phyloP scores from a whole-genome alignment of 75 land plant species.

The Cryptomeria japonica region DNA sequence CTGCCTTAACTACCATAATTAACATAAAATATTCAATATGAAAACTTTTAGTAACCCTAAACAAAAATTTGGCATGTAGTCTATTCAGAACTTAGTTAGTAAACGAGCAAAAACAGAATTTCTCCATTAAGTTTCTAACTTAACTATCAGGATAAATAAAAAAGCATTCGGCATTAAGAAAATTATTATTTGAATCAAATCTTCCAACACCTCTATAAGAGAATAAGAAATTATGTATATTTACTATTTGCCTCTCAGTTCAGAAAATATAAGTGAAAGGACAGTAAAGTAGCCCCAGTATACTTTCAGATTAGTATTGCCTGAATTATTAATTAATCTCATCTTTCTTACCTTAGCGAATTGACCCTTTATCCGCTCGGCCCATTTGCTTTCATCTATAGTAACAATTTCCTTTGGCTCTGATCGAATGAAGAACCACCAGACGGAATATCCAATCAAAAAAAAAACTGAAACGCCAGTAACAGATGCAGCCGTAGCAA shows the following conservation, averaged over 20 bases:
- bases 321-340: background rate
- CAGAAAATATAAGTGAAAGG: background rate
- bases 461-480: background rate
- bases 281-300: no score
- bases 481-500: background rate
- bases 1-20: background rate
- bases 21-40: background rate
- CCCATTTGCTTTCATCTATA: conserved; percentile 8
- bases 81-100: no score
- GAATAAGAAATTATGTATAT: background rate
- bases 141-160: background rate
- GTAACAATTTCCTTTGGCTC: background rate
- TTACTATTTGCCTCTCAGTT: background rate
- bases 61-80: no score
- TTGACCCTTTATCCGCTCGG: conserved; percentile 10
- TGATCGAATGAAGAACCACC: conserved; percentile 7
- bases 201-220: background rate
- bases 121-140: background rate
- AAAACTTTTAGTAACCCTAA: background rate
- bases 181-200: background rate
- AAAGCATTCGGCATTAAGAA: background rate
- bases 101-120: no score
- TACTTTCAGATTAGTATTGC: no score
- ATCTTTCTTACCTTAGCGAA: background rate
- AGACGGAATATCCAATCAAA: background rate